Conservation (phyloP, 805 yeast genomes). For the Metschnikowia shivogae region DNA sequence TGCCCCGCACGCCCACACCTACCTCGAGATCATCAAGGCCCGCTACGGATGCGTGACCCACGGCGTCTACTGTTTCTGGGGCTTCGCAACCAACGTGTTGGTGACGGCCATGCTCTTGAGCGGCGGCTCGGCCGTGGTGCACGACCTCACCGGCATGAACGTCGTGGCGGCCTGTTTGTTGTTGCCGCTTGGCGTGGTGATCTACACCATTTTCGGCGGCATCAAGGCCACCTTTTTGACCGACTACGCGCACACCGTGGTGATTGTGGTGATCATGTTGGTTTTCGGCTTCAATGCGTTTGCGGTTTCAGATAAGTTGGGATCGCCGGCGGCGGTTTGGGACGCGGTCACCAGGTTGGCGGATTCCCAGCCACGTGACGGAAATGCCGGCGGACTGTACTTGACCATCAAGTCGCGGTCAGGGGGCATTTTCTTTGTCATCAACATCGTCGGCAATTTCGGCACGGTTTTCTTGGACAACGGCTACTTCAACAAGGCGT, state of each 20-base stretch:
- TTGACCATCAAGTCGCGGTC: constrained; percentile 81
- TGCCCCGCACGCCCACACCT: constrained; percentile 92
- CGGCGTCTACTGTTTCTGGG: constrained; percentile 67
- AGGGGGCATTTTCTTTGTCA: constrained; percentile 87
- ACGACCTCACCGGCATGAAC: constrained; percentile 77
- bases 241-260: constrained; percentile 44
- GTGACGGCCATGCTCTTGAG: constrained; percentile 91
- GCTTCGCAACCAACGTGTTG: constrained; percentile 79
- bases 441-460: constrained; percentile 82
- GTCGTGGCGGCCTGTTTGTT: constrained; percentile 78
- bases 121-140: constrained; percentile 84
- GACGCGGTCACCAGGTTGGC: constrained; percentile 65
- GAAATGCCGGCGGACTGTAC: constrained; percentile 83
- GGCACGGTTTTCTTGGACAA: constrained; percentile 86
- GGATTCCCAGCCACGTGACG: constrained; percentile 57
- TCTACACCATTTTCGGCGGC: constrained; percentile 43
- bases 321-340: constrained; percentile 81
- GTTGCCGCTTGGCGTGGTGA: constrained; percentile 71
- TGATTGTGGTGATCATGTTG: constrained; percentile 70
- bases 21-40: constrained; percentile 74
- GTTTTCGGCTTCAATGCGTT: constrained; percentile 78
- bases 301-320: constrained; percentile 65
- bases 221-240: constrained; percentile 45
- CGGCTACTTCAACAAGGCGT: constrained; percentile 87
- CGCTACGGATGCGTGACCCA: constrained; percentile 82